Evolutionary conservation across 108 stramenopile species (phyloP).

Genomic region (Cyclotella cryptica): DNA sequence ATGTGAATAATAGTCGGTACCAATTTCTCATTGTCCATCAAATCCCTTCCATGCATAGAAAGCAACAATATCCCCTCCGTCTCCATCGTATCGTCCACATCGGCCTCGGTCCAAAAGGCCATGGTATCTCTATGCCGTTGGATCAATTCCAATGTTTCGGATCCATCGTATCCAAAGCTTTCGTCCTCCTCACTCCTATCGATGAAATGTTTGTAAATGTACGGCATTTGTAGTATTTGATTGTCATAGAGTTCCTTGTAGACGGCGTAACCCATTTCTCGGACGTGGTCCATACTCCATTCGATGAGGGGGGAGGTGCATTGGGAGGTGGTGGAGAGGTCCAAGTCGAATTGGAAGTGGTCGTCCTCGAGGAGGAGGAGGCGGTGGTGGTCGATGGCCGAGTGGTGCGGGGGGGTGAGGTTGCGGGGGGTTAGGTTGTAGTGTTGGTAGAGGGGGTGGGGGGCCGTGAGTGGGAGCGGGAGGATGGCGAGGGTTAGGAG

Average conservation of each 20-base stretch:
- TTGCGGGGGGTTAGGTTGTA: conserved; percentile 7
- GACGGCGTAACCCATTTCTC: conserved; percentile 22
- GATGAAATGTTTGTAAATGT: conserved; percentile 40
- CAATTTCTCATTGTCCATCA: conserved; percentile 29
- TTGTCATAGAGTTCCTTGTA: conserved; percentile 31
- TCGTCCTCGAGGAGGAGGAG: neutral
- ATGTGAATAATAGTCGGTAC: conserved; percentile 34
- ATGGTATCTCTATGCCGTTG: conserved; percentile 22
- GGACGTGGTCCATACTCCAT: conserved; percentile 21
- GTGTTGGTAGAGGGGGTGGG: conserved; percentile 9
- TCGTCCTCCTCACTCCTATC: conserved; percentile 29
- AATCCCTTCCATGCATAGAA: conserved; percentile 27
- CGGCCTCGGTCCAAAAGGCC: conserved; percentile 30
- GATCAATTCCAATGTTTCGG: conserved; percentile 12
- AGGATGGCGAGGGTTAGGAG: neutral
- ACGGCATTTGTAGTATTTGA: conserved; percentile 27
- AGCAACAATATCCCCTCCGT: conserved; percentile 19
- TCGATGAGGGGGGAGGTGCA: conserved; percentile 24
- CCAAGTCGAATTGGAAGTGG: conserved; percentile 7
- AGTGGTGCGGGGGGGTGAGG: neutral
- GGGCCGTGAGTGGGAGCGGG: neutral
- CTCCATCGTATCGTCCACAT: conserved; percentile 16
- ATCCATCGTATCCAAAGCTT: conserved; percentile 28
- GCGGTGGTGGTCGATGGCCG: neutral
- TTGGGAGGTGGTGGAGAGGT: neutral